These are phyloP conservation scores for Globisporangium sylvaticum DNA, from an alignment of 352 stramenopile species.

Conservation along the genomic window DNA sequence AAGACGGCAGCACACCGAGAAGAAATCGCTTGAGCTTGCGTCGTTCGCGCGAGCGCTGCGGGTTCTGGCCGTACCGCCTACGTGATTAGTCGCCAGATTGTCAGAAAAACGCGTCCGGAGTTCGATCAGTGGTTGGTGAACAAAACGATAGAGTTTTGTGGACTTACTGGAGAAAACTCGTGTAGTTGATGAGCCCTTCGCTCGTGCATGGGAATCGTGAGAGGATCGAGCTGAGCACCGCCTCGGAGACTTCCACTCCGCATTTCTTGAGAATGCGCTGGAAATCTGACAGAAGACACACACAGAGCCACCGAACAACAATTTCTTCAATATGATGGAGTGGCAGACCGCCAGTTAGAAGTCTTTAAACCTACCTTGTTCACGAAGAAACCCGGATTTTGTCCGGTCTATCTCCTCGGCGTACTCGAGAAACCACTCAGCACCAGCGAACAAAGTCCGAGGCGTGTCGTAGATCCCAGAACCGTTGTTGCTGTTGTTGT, in stretches of 20 bases:
- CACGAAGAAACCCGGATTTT: slow-evolving; percentile 31
- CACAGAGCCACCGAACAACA: background rate
- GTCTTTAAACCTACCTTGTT: slow-evolving; percentile 27
- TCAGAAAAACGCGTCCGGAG: too few species aligned
- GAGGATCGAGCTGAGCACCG: slow-evolving; percentile 38
- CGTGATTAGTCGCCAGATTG: background rate
- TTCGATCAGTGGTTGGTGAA: too few species aligned
- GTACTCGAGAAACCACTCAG: slow-evolving; percentile 49
- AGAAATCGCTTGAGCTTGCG: slow-evolving; percentile 39
- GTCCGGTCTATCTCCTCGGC: slow-evolving; percentile 32
- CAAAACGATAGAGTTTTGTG: too few species aligned
- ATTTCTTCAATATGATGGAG: background rate
- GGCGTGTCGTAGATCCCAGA: slow-evolving; percentile 20
- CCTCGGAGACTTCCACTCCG: slow-evolving; percentile 21
- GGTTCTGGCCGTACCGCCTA: slow-evolving; percentile 50
- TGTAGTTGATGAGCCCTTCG: slow-evolving; percentile 35
- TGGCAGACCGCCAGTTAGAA: background rate
- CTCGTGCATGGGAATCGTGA: slow-evolving; percentile 40
- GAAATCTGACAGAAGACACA: slow-evolving; percentile 29
- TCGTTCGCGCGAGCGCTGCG: slow-evolving; percentile 30
- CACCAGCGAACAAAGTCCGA: slow-evolving; percentile 39
- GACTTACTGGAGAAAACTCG: slow-evolving; percentile 46
- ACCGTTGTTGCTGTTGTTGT: background rate
- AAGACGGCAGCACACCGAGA: slow-evolving; percentile 15
- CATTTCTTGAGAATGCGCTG: slow-evolving; percentile 28